Conservation (phyloP, 495 filamentous ascomycete species). For the Tuber umbilicatum region DNA sequence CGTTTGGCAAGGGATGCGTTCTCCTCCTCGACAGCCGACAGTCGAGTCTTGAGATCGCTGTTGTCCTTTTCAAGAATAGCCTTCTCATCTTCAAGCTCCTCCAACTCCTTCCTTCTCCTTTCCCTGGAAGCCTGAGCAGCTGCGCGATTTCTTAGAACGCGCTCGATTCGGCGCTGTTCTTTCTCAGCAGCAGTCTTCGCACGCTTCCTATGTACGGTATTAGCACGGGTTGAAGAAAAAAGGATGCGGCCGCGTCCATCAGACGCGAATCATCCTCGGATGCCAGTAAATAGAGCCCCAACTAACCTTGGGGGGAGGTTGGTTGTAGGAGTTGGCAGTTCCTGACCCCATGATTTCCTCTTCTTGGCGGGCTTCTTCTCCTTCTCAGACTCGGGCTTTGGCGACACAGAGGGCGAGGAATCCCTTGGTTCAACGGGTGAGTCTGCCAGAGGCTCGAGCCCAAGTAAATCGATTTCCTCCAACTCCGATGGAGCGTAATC, state of each 20-base stretch:
- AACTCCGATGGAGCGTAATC: neutral
- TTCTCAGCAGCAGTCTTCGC: slow-evolving; percentile 99
- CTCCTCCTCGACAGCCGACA: slow-evolving; percentile 58
- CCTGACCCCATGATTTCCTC: slow-evolving; percentile 97
- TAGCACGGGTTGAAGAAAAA: neutral
- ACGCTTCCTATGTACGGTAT: slow-evolving; percentile 60
- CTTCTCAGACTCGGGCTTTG: slow-evolving; percentile 30
- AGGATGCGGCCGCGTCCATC: slow-evolving; percentile 59
- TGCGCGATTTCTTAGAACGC: slow-evolving; percentile 89
- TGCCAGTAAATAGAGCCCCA: neutral
- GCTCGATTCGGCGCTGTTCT: slow-evolving; percentile 94
- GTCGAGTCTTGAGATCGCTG: slow-evolving; percentile 55
- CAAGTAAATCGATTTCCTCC: slow-evolving; percentile 1
- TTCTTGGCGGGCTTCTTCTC: slow-evolving; percentile 88
- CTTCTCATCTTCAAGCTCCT: slow-evolving; percentile 75
- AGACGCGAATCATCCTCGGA: slow-evolving; percentile 23
- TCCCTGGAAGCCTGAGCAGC: slow-evolving; percentile 94
- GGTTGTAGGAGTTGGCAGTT: slow-evolving; percentile 92
- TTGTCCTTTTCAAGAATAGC: slow-evolving; percentile 61
- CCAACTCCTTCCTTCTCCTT: slow-evolving; percentile 88
- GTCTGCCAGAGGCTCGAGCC: neutral
- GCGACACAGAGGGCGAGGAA: neutral
- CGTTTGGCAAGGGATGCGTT: slow-evolving; percentile 61
- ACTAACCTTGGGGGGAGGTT: slow-evolving; percentile 87
- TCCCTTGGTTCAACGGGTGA: neutral